A percentile compares a stretch with the other conserved stretches of the same genome.
These are phyloP conservation scores for Epichloe glyceriae DNA, from an alignment of 2,329 filamentous ascomycete species.

Conservation along the genomic window DNA sequence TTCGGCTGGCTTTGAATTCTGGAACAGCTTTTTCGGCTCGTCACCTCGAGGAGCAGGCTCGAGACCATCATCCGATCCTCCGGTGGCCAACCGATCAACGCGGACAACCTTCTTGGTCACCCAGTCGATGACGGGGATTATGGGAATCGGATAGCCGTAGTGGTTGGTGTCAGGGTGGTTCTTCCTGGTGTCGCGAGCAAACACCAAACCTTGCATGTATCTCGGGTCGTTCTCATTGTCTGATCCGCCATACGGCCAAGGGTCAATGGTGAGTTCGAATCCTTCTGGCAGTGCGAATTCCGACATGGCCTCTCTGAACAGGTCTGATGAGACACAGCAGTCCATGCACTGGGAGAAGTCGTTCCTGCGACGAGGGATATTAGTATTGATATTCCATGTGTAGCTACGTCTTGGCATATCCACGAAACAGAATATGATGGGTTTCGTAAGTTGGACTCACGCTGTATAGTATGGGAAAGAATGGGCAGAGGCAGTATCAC, in stretches of 20 bases:
- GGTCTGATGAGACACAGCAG: constrained; percentile 26
- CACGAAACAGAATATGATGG: no score
- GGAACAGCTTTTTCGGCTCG: constrained; percentile 33
- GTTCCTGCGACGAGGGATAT: constrained; percentile 10
- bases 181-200: constrained; percentile 28
- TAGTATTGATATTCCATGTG: not conserved
- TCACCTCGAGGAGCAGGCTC: constrained; percentile 18
- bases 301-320: constrained; percentile 33
- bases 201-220: constrained; percentile 38
- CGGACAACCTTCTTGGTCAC: constrained; percentile 40
- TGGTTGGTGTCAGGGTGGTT: constrained; percentile 45
- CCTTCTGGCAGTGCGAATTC: constrained; percentile 33
- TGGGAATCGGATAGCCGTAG: constrained; percentile 47
- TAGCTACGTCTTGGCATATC: not conserved
- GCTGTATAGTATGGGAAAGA: constrained; percentile 23
- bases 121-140: constrained; percentile 46
- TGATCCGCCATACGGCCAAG: constrained; percentile 53
- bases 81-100: constrained; percentile 42
- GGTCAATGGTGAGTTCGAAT: constrained; percentile 32
- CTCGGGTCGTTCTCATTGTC: constrained; percentile 27
- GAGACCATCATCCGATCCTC: constrained; percentile 33
- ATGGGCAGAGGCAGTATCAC: constrained; percentile 12
- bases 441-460: not conserved
- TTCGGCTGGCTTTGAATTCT: constrained; percentile 26
- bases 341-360: constrained; percentile 30